Conservation (phyloP, 2,329 filamentous ascomycete genomes). For the Aureobasidium sp. region DNA sequence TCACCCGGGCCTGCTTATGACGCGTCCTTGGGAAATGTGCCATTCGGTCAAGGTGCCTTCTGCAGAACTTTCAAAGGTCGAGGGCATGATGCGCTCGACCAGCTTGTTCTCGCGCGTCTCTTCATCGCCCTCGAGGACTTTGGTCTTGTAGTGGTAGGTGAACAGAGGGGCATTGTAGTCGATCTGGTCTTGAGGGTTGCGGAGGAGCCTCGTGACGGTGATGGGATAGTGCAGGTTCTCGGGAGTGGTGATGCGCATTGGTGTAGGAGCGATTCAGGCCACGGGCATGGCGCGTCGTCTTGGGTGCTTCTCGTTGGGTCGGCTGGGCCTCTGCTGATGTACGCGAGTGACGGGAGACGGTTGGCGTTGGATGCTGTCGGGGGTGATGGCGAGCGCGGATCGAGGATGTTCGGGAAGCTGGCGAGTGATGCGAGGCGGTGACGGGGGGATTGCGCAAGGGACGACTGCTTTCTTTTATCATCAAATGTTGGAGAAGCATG, state of each 20-base stretch:
- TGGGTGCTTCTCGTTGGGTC: background rate
- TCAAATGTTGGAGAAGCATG: background rate
- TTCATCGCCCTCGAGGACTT: conserved; percentile 55
- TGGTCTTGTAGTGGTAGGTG: conserved; percentile 78
- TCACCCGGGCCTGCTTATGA: conserved; percentile 41
- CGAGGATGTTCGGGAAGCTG: background rate
- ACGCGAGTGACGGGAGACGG: background rate
- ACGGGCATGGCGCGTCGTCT: conserved; percentile 9
- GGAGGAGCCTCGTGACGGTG: conserved; percentile 77
- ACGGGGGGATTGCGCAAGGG: background rate
- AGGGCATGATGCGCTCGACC: conserved; percentile 61
- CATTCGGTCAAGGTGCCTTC: conserved; percentile 73
- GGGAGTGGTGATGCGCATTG: conserved; percentile 43
- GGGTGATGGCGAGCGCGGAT: background rate
- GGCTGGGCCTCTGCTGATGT: background rate
- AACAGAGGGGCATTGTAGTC: conserved; percentile 70
- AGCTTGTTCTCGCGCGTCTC: conserved; percentile 61
- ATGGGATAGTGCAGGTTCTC: conserved; percentile 75
- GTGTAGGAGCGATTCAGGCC: conserved; percentile 1
- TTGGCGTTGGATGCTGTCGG: background rate
- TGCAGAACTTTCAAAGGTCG: conserved; percentile 72
- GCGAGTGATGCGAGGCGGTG: background rate
- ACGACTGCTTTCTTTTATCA: background rate
- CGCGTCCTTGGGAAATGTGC: conserved; percentile 59
- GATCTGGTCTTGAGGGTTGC: conserved; percentile 64